phyloP scores from a whole-genome alignment of 2,329 filamentous ascomycete species.

The Nemania sp. region DNA sequence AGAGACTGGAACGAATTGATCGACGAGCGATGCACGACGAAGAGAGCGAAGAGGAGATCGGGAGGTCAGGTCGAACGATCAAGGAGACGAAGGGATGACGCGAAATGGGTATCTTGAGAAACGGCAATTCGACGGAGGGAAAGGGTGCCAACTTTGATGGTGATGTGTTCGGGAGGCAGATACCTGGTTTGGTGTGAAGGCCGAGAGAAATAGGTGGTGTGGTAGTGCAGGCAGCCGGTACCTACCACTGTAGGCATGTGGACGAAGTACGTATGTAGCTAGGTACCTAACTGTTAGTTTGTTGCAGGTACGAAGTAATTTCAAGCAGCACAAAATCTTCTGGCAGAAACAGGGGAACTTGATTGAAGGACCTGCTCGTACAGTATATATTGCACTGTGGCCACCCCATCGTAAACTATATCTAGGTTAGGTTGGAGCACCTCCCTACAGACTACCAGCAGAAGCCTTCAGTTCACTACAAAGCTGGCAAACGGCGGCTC shows the following conservation, averaged over 20 bases:
- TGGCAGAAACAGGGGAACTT: constrained; percentile 19
- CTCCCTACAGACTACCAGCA: too few species aligned
- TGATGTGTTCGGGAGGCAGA: constrained; percentile 20
- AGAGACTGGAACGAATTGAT: constrained; percentile 22
- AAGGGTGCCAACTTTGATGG: constrained; percentile 26
- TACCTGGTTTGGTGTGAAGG: constrained; percentile 30
- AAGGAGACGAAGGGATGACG: constrained; percentile 31
- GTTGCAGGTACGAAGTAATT: constrained; percentile 10
- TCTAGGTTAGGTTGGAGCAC: too few species aligned
- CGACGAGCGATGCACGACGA: constrained; percentile 16
- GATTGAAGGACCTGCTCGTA: constrained; percentile 4
- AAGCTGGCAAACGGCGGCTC: too few species aligned
- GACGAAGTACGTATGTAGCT: too few species aligned
- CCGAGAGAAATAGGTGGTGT: constrained; percentile 29
- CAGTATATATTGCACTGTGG: too few species aligned
- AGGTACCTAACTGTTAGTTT: too few species aligned
- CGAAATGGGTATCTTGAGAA: constrained; percentile 40
- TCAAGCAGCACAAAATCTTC: constrained; percentile 25
- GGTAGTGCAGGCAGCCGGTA: too few species aligned
- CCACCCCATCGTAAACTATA: too few species aligned
- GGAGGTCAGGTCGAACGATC: neutral
- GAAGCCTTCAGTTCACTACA: neutral
- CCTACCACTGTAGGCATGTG: too few species aligned
- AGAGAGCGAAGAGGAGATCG: constrained; percentile 6
- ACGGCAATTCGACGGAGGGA: constrained; percentile 24